These are phyloP conservation scores for Apiospora arundinis DNA, from an alignment of 2,329 filamentous ascomycete genomes.

Conservation along the genomic window DNA sequence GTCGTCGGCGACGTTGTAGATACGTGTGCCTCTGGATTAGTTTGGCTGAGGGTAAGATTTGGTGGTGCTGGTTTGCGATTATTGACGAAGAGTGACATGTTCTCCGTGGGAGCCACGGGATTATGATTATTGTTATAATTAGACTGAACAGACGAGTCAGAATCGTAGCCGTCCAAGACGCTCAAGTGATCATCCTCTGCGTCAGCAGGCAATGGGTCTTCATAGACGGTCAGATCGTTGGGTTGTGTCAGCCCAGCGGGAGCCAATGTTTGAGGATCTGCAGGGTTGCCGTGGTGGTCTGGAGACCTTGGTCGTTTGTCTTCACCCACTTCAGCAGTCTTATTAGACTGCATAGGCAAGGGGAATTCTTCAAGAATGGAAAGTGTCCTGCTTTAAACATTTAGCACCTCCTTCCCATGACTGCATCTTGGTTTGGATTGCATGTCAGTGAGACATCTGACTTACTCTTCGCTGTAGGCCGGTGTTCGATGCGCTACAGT, in stretches of 20 bases:
- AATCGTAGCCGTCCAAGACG: conserved; percentile 42
- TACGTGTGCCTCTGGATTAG: conserved; percentile 42
- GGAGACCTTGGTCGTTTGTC: conserved; percentile 32
- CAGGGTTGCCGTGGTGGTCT: conserved; percentile 47
- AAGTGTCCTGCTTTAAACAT: conserved; percentile 34
- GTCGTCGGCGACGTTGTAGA: conserved; percentile 22
- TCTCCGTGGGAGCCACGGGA: conserved; percentile 29
- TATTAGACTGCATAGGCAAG: conserved; percentile 30
- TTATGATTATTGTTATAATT: conserved; percentile 44
- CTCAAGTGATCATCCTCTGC: conserved; percentile 42
- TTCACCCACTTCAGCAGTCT: conserved; percentile 37
- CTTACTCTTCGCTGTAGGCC: conserved; percentile 36
- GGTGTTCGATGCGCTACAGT: conserved; percentile 7
- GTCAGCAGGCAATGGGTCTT: conserved; percentile 42
- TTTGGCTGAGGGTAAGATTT: conserved; percentile 56
- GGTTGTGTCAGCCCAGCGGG: conserved; percentile 51
- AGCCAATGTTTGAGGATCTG: conserved; percentile 49
- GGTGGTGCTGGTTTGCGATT: conserved; percentile 51
- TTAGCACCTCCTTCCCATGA: not conserved
- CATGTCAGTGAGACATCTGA: conserved; percentile 38
- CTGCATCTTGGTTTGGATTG: conserved; percentile 32
- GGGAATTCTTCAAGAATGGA: conserved; percentile 32
- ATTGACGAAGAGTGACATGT: conserved; percentile 20
- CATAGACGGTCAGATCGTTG: conserved; percentile 50
- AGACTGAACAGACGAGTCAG: conserved; percentile 41